Conservation (phyloP, 345 rosid species). For the Eucalyptus cladocalyx region DNA sequence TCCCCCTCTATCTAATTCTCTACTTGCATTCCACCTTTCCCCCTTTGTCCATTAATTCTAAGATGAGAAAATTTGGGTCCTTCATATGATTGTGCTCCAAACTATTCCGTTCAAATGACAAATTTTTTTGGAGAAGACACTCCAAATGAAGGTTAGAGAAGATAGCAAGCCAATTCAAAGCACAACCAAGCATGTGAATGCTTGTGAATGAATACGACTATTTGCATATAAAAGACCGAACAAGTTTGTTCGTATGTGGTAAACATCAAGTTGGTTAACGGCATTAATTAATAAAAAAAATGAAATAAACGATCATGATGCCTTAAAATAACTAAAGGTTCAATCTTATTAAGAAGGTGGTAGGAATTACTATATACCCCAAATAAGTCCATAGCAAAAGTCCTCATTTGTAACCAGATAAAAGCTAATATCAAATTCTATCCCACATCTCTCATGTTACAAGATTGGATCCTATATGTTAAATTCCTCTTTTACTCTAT, state of each 20-base stretch:
- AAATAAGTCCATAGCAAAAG: neutral
- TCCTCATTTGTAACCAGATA: neutral
- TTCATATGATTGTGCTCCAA: neutral
- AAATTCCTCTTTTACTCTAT: neutral
- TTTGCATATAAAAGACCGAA: neutral
- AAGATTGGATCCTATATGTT: neutral
- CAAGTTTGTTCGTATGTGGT: neutral
- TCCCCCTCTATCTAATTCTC: neutral
- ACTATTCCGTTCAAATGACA: neutral
- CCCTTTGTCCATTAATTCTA: neutral
- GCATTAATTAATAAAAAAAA: neutral
- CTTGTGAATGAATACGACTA: neutral
- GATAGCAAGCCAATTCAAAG: neutral
- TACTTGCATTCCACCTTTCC: neutral
- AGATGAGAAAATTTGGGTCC: neutral
- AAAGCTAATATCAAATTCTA: neutral
- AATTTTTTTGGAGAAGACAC: neutral
- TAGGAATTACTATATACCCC: neutral
- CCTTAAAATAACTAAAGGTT: neutral
- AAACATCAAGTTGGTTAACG: neutral
- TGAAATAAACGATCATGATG: neutral
- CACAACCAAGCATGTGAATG: neutral
- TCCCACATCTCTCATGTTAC: neutral
- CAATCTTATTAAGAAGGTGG: neutral
- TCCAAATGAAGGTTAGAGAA: neutral